These are phyloP conservation scores for Fusarium devonianum DNA, from an alignment of 2,329 filamentous ascomycete genomes.

Conservation along the genomic window DNA sequence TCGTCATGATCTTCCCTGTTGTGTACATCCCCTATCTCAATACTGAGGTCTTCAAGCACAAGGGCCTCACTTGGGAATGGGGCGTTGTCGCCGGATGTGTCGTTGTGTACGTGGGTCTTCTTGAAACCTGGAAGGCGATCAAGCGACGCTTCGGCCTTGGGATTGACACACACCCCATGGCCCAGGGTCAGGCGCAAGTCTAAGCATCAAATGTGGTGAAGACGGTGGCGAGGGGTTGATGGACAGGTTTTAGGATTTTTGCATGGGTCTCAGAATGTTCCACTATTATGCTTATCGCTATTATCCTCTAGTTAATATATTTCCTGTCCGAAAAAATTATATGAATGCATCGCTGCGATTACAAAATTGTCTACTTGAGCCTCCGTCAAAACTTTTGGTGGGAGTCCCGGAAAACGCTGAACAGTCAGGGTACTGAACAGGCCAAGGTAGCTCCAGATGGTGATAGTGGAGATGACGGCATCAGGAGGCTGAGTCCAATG, in stretches of 20 bases:
- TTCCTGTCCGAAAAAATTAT: constrained; percentile 39
- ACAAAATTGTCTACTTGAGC: constrained; percentile 29
- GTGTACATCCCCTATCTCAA: constrained; percentile 75
- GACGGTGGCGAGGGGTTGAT: constrained; percentile 9
- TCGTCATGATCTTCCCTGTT: constrained; percentile 66
- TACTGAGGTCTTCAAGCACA: constrained; percentile 72
- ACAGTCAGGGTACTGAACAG: constrained; percentile 12
- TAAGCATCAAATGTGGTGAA: constrained; percentile 12
- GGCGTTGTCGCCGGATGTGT: constrained; percentile 68
- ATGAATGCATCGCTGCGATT: constrained; percentile 30
- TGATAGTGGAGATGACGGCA: constrained; percentile 34
- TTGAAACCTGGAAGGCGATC: constrained; percentile 73
- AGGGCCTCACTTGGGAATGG: constrained; percentile 75
- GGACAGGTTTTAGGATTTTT: constrained; percentile 45
- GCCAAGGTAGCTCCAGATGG: constrained; percentile 10
- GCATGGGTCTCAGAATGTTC: constrained; percentile 38
- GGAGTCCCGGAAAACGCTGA: constrained; percentile 18
- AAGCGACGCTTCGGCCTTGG: constrained; percentile 61
- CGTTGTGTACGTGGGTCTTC: constrained; percentile 65
- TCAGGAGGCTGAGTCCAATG: too few relatives aligned
- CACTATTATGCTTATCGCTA: constrained; percentile 39
- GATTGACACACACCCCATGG: constrained; percentile 35
- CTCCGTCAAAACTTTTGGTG: constrained; percentile 26
- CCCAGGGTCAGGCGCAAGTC: constrained; percentile 28
- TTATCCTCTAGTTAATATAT: constrained; percentile 43